Percentiles rank a stretch among this genome's conserved stretches.
These are phyloP conservation scores for Tulasnella sp. DNA, from an alignment of 768 basidiomycete species.

Conservation along the genomic window DNA sequence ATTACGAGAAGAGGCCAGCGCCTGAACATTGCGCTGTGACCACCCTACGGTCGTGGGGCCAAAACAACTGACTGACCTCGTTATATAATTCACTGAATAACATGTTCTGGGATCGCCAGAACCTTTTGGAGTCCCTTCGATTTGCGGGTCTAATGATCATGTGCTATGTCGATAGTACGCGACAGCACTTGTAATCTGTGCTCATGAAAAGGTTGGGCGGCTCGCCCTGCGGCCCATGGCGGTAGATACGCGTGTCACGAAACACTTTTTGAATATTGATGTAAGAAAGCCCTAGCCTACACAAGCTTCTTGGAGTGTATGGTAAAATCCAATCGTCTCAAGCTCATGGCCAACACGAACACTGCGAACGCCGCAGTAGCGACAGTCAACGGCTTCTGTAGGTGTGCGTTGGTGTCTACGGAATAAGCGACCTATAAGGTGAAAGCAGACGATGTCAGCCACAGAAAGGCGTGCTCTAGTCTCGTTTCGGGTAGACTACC, in stretches of 20 bases:
- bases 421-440: constrained; percentile 71
- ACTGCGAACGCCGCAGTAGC: constrained; percentile 55
- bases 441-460: not conserved
- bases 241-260: too few species aligned
- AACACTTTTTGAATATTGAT: not conserved
- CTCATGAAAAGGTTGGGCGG: too few species aligned
- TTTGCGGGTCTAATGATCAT: too few species aligned
- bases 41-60: too few species aligned
- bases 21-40: not conserved
- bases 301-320: constrained; percentile 26
- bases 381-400: constrained; percentile 78
- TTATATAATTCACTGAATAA: too few species aligned
- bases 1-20: not conserved
- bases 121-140: too few species aligned
- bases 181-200: too few species aligned
- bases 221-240: too few species aligned
- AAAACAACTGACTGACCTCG: too few species aligned
- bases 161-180: too few species aligned
- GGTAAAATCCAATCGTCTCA: constrained; percentile 42
- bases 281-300: not conserved
- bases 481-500: constrained; percentile 30
- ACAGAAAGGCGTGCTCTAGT: not conserved
- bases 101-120: too few species aligned
- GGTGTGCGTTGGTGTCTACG: constrained; percentile 64
- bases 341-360: constrained; percentile 41